phyloP scores from a whole-genome alignment of 1,139 yeast species.

The Kluyveromyces sp. region DNA sequence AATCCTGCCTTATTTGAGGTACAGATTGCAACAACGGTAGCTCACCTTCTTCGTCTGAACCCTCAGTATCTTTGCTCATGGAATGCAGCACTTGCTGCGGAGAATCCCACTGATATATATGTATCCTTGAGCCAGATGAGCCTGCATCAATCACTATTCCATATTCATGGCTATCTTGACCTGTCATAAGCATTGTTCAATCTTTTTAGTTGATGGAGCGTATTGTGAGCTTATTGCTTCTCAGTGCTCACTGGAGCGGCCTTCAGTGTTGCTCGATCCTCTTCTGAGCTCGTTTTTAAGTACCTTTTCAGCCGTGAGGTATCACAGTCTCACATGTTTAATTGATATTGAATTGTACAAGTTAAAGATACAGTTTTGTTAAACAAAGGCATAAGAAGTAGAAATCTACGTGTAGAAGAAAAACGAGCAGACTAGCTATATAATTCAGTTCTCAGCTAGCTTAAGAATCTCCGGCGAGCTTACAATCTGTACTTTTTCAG shows the following conservation, averaged over 20 bases:
- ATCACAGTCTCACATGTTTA: too few relatives aligned
- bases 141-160: constrained; percentile 70
- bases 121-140: constrained; percentile 71
- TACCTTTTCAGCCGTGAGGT: too few relatives aligned
- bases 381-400: background rate
- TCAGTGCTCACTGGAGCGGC: background rate
- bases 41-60: constrained; percentile 21
- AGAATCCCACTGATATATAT: constrained; percentile 62
- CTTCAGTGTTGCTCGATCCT: background rate
- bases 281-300: too few relatives aligned
- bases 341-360: background rate
- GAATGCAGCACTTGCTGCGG: constrained; percentile 29
- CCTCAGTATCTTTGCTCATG: constrained; percentile 8
- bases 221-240: too few relatives aligned
- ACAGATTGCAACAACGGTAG: constrained; percentile 41
- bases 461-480: constrained; percentile 25
- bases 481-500: constrained; percentile 23
- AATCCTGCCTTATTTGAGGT: constrained; percentile 53
- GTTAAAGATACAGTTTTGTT: too few relatives aligned
- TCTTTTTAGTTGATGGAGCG: too few relatives aligned
- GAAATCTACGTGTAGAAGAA: background rate
- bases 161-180: constrained; percentile 4
- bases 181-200: background rate
- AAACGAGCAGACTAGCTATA: too few relatives aligned
- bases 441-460: constrained; percentile 13